phyloP scores from a whole-genome alignment of 2,329 filamentous ascomycete genomes.

The Phoma sp. region DNA sequence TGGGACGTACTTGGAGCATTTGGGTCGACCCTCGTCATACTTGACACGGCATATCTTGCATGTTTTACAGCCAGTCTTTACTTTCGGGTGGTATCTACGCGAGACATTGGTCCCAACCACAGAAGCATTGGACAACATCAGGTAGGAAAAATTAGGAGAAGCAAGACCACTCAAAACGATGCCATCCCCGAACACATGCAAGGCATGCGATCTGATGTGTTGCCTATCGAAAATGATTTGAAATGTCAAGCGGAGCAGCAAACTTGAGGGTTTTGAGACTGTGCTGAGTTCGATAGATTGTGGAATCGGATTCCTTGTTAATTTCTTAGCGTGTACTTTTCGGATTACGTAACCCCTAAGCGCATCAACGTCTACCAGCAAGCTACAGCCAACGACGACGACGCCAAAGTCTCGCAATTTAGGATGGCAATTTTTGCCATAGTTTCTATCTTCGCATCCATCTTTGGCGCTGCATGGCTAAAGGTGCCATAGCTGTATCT shows the following conservation, averaged over 20 bases:
- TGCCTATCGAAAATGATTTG: too few relatives aligned
- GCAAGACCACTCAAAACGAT: too few relatives aligned
- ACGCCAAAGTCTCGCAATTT: conserved; percentile 57
- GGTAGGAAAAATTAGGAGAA: too few relatives aligned
- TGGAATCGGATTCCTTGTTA: too few relatives aligned
- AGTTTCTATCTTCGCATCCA: conserved; percentile 71
- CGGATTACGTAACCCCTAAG: too few relatives aligned
- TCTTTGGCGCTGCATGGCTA: conserved; percentile 70
- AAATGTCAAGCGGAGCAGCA: too few relatives aligned
- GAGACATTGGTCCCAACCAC: background rate
- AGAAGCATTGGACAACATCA: too few relatives aligned
- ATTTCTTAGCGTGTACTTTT: too few relatives aligned
- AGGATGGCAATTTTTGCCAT: conserved; percentile 72
- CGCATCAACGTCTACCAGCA: conserved; percentile 53
- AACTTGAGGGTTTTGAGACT: too few relatives aligned
- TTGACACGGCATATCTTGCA: conserved; percentile 35
- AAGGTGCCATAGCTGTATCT: conserved; percentile 67
- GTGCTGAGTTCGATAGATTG: too few relatives aligned
- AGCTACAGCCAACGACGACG: conserved; percentile 55
- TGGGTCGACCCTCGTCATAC: conserved; percentile 32
- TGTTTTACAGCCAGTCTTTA: conserved; percentile 31
- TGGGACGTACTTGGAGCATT: conserved; percentile 25
- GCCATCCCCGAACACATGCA: too few relatives aligned
- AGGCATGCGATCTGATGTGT: too few relatives aligned
- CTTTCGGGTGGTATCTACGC: conserved; percentile 10